These are phyloP conservation scores for Scleromitrula shiraiana DNA, from an alignment of 2,329 filamentous ascomycete genomes.

Conservation along the genomic window DNA sequence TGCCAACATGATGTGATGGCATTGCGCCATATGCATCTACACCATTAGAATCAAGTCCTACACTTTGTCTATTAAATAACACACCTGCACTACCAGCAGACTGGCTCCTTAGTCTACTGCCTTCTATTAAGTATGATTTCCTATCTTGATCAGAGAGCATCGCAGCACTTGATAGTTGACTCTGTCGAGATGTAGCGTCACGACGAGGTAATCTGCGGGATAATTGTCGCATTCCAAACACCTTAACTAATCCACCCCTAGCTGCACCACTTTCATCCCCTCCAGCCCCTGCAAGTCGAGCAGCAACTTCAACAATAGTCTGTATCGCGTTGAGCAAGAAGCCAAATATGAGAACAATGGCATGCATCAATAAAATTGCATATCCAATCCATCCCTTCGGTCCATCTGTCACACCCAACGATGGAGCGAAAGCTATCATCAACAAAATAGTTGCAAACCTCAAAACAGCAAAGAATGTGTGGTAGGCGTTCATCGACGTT, in stretches of 20 bases:
- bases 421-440: constrained; percentile 78
- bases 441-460: constrained; percentile 69
- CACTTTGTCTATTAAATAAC: constrained; percentile 48
- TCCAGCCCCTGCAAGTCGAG: constrained; percentile 74
- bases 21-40: constrained; percentile 35
- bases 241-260: constrained; percentile 78
- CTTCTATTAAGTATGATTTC: constrained; percentile 47
- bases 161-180: constrained; percentile 71
- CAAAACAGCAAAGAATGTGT: constrained; percentile 72
- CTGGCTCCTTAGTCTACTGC: constrained; percentile 50
- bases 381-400: constrained; percentile 95
- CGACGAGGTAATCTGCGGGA: constrained; percentile 62
- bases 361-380: constrained; percentile 79
- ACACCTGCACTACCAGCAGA: constrained; percentile 54
- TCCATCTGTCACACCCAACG: constrained; percentile 68
- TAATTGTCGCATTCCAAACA: constrained; percentile 85
- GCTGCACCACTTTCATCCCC: constrained; percentile 64
- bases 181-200: constrained; percentile 61
- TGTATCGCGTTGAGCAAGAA: constrained; percentile 91
- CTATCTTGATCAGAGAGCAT: constrained; percentile 67
- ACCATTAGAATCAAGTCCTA: constrained; percentile 45
- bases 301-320: constrained; percentile 81
- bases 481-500: constrained; percentile 96
- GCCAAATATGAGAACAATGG: constrained; percentile 74
- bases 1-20: constrained; percentile 29